Evolutionary conservation across 345 rosid genomes (phyloP), one percentile per base, ranked within the genome.

Genomic region (Capsella bursapastoris): DNA sequence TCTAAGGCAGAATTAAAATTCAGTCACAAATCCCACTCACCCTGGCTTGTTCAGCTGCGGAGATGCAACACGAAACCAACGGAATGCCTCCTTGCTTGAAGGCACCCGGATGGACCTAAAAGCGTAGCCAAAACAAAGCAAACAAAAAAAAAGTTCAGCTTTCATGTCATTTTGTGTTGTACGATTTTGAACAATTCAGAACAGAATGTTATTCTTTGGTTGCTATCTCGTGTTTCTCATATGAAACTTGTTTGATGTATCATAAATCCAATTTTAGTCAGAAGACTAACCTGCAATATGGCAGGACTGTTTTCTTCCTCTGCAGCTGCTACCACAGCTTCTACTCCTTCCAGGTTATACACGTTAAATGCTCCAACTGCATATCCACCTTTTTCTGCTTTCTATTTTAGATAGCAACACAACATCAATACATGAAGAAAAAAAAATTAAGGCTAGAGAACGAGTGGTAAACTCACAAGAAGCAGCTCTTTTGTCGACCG

Each of bases 311-410:
- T 79, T 86, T 91, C 92, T 80, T 87, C 89, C 88, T 89, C 98
- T 49, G 98, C 98, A 38, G 98, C 98, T 82, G 94, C 86, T 72
- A 94, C 86, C 77, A 94, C 97, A 67, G 98, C 98, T 80, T 87
- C 85, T 49, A 91, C 82, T 80, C 98, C 98, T 84, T 94, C 98
- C 81, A 94, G 71, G 81, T 91, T 94, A 75, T 94, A 94, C 64
- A 94, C 96, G 62, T 94, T 94, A 82, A 94, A 94, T 75, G 98
- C 98, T 59, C 98, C 98, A 74, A 94, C 80, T 29, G 98, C 97
- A 86, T 91, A 94, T 66, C 90, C 85, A 77, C 87, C 98, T 40
- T 78, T 88, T 78, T 91, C 96, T 64, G 97, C 98, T 58, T 87
- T 83, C 98, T 94, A 28, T 72, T 88, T 67, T 71, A 66, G 35